phyloP scores from a whole-genome alignment of 2,329 filamentous ascomycete genomes.

The Scedosporium boydii region DNA sequence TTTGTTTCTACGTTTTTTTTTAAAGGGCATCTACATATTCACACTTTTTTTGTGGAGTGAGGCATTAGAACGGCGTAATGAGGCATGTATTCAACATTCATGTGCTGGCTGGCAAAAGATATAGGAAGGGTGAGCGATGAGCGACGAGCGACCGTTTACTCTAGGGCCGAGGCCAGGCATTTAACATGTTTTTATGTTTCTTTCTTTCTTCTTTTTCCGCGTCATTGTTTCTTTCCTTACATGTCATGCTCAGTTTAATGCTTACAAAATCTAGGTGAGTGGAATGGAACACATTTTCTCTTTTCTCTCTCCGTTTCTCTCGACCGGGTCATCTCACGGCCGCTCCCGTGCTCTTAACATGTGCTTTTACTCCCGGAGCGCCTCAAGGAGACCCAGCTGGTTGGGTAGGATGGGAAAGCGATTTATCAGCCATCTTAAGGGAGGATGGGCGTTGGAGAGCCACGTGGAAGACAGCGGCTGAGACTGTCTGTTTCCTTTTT shows the following conservation, averaged over 20 bases:
- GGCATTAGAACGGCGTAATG: conserved; percentile 5
- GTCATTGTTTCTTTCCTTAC: background rate
- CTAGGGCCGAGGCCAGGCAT: background rate
- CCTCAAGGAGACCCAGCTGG: too few species aligned
- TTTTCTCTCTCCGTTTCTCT: background rate
- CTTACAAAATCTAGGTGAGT: background rate
- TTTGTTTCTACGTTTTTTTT: background rate
- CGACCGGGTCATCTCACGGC: background rate
- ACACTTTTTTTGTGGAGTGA: background rate
- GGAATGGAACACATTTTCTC: background rate
- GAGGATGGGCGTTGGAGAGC: background rate
- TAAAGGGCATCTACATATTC: background rate
- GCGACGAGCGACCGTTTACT: background rate
- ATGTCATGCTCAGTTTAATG: background rate
- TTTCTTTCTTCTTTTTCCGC: background rate
- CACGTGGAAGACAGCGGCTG: background rate
- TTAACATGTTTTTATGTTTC: background rate
- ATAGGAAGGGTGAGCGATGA: background rate
- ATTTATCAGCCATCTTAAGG: background rate
- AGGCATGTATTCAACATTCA: conserved; percentile 9
- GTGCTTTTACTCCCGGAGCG: background rate
- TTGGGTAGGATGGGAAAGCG: too few species aligned
- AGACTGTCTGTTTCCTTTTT: background rate
- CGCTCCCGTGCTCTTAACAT: background rate
- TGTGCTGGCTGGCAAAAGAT: conserved; percentile 3